Conservation (phyloP, 2,329 filamentous ascomycete species). For the Verticillium tricorpus region DNA sequence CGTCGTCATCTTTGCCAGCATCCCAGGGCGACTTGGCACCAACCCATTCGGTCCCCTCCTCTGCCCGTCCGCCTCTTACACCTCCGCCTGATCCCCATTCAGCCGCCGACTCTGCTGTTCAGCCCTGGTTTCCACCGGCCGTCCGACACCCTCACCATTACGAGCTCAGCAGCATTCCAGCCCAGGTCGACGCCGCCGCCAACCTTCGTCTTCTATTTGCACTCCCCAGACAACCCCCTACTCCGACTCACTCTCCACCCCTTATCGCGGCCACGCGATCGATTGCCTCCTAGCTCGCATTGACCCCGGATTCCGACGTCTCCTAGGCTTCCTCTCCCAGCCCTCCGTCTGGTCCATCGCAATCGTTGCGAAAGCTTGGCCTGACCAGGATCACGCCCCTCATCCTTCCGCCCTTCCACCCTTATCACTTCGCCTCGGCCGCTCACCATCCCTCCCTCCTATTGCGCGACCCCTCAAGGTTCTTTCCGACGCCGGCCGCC, state of each 20-base stretch:
- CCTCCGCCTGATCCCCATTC: not conserved
- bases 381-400: not conserved
- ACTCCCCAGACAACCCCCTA: not conserved
- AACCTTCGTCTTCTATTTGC: not conserved
- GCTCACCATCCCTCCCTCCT: not conserved
- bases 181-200: not conserved
- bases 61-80: not conserved
- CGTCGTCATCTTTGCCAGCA: not conserved
- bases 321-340: not conserved
- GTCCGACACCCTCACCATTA: not conserved
- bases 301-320: not conserved
- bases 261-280: not conserved
- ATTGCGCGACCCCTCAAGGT: not conserved
- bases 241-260: not conserved
- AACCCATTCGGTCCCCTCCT: not conserved
- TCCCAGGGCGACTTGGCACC: not conserved
- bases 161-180: not conserved
- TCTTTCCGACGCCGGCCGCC: not conserved
- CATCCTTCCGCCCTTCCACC: not conserved
- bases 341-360: not conserved
- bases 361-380: not conserved
- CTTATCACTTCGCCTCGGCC: not conserved
- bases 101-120: not conserved
- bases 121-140: not conserved
- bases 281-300: not conserved